Percentiles rank a stretch among this genome's conserved stretches.
Evolutionary conservation across 257 asterid species (phyloP).

Genomic region (Plantago elongata): DNA sequence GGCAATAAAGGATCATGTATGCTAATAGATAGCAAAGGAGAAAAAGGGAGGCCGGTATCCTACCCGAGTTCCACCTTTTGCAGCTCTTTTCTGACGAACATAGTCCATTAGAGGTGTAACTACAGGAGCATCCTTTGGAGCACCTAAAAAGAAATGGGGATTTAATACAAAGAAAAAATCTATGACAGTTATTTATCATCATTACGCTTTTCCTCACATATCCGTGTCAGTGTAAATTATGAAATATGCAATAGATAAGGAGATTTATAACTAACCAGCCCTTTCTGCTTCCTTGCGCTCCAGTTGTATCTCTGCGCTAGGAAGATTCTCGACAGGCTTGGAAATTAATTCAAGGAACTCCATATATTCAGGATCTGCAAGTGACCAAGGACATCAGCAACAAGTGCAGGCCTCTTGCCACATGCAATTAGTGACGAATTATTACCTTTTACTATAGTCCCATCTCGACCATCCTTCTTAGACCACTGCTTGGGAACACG

Average conservation of each 20-base stretch:
- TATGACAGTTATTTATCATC: slow-evolving; percentile 3
- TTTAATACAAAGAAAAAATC: slow-evolving; percentile 18
- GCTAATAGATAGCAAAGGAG: background rate
- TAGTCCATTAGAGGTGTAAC: slow-evolving; percentile 93
- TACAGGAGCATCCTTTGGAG: slow-evolving; percentile 66
- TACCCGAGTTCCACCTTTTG: slow-evolving; percentile 86
- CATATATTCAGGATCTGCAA: slow-evolving; percentile 97
- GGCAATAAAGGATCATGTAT: background rate
- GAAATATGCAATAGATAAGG: slow-evolving; percentile 5
- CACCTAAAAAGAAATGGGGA: slow-evolving; percentile 48
- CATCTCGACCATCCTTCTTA: slow-evolving; percentile 97
- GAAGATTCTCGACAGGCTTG: slow-evolving; percentile 94
- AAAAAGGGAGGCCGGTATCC: slow-evolving; percentile 24
- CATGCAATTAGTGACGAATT: slow-evolving; percentile 21
- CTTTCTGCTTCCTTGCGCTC: slow-evolving; percentile 98
- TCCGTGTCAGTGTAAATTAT: slow-evolving; percentile 2
- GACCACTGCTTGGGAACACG: slow-evolving; percentile 83
- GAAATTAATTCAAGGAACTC: slow-evolving; percentile 95
- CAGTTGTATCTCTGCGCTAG: slow-evolving; percentile 98
- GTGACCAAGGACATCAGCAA: slow-evolving; percentile 32
- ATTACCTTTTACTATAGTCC: slow-evolving; percentile 81
- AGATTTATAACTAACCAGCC: slow-evolving; percentile 56
- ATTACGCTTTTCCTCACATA: slow-evolving; percentile 2
- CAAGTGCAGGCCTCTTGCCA: slow-evolving; percentile 22
- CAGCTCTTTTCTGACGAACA: slow-evolving; percentile 96